Evolutionary conservation across 2,329 filamentous ascomycete genomes (phyloP).

Genomic region (Ceratocystis ficicola): DNA sequence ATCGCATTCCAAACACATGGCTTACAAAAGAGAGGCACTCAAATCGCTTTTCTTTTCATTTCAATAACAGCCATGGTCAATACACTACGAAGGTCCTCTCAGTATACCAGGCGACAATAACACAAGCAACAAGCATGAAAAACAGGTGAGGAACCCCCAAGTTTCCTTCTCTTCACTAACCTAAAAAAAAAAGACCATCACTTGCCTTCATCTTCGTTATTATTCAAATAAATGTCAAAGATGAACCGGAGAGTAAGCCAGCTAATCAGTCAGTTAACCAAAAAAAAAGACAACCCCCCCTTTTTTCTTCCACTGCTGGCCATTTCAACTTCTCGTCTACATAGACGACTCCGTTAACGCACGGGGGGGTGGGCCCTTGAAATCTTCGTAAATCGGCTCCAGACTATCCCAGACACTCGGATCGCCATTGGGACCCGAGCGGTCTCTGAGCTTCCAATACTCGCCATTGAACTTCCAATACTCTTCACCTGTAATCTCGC

Average conservation of each 20-base stretch:
- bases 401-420: slow-evolving; percentile 52
- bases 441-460: slow-evolving; percentile 70
- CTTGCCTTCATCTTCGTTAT: background rate
- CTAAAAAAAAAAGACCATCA: background rate
- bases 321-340: background rate
- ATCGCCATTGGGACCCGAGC: slow-evolving; percentile 49
- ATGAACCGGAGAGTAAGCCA: background rate
- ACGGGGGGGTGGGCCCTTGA: slow-evolving; percentile 16
- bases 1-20: too few species aligned
- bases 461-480: slow-evolving; percentile 82
- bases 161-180: background rate
- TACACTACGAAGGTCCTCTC: background rate
- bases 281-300: slow-evolving; percentile 1
- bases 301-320: background rate
- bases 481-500: slow-evolving; percentile 70
- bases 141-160: background rate
- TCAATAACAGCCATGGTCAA: too few species aligned
- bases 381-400: slow-evolving; percentile 58
- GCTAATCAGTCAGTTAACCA: background rate
- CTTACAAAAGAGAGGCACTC: too few species aligned
- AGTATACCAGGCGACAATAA: background rate
- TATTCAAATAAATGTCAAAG: background rate
- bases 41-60: too few species aligned
- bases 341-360: slow-evolving; percentile 18
- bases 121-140: background rate